Evolutionary conservation across 805 yeast genomes (phyloP).

Genomic region (Kodamaea neixiangensis): DNA sequence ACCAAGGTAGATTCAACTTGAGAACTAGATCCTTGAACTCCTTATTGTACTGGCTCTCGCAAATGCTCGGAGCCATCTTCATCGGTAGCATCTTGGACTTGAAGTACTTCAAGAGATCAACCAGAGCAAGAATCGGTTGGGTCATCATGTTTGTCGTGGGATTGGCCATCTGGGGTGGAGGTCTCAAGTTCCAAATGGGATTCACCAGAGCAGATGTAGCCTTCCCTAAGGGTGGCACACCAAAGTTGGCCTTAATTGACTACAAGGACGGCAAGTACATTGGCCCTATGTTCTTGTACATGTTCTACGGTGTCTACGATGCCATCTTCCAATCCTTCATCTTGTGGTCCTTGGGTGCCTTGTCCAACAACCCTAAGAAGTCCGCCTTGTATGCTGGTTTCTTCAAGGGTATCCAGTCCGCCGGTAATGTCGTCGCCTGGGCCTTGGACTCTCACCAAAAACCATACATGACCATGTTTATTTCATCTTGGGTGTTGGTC

Average conservation of each 20-base stretch:
- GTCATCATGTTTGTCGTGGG: slow-evolving; percentile 39
- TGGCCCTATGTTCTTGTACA: slow-evolving; percentile 63
- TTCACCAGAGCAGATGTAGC: slow-evolving; percentile 40
- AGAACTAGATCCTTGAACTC: slow-evolving; percentile 65
- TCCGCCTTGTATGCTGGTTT: slow-evolving; percentile 59
- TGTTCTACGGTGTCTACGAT: slow-evolving; percentile 61
- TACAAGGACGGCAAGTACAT: slow-evolving; percentile 49
- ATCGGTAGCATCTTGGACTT: slow-evolving; percentile 53
- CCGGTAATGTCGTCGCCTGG: slow-evolving; percentile 65
- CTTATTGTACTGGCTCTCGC: slow-evolving; percentile 59
- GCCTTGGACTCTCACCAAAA: slow-evolving; percentile 47
- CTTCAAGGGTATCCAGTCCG: slow-evolving; percentile 65
- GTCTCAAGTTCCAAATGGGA: slow-evolving; percentile 47
- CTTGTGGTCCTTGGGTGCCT: slow-evolving; percentile 60
- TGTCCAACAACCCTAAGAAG: slow-evolving; percentile 58
- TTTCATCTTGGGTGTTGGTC: slow-evolving; percentile 48
- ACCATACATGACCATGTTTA: slow-evolving; percentile 46
- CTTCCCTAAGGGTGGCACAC: slow-evolving; percentile 7
- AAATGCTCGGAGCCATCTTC: slow-evolving; percentile 56
- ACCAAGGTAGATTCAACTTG: slow-evolving; percentile 55
- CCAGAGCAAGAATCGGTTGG: slow-evolving; percentile 50
- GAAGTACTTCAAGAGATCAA: slow-evolving; percentile 40
- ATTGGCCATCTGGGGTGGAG: slow-evolving; percentile 61
- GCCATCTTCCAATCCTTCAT: slow-evolving; percentile 60
- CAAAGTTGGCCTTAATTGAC: slow-evolving; percentile 37